phyloP scores from a whole-genome alignment of 768 basidiomycete genomes.

The Suillus americanus region DNA sequence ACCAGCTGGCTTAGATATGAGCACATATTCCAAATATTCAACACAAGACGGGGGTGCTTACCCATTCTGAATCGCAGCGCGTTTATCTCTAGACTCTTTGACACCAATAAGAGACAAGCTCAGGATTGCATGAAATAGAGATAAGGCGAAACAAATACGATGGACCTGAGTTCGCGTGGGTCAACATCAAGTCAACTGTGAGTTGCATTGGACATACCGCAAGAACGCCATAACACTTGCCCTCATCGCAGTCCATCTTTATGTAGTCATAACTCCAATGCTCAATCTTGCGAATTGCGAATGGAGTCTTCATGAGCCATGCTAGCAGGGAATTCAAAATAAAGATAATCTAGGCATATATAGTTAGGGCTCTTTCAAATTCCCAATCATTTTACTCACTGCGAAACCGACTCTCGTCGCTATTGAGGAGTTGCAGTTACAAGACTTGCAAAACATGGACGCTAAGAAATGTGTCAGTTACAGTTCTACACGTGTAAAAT shows the following conservation, averaged over 20 bases:
- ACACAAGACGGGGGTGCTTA: conserved; percentile 33
- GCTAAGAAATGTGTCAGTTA: conserved; percentile 42
- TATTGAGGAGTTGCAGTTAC: conserved; percentile 98
- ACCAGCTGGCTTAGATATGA: conserved; percentile 70
- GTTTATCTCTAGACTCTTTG: conserved; percentile 85
- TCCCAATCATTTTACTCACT: conserved; percentile 42
- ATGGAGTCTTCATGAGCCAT: conserved; percentile 93
- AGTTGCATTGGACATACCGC: conserved; percentile 58
- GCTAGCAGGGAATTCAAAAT: conserved; percentile 93
- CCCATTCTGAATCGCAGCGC: conserved; percentile 98
- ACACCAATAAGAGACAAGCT: conserved; percentile 82
- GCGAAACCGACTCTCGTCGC: conserved; percentile 96
- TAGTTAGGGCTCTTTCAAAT: neutral
- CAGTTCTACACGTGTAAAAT: conserved; percentile 11
- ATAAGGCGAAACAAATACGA: conserved; percentile 93
- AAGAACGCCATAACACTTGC: conserved; percentile 94
- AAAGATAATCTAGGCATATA: conserved; percentile 79
- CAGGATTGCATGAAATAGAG: conserved; percentile 84
- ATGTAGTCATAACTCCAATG: conserved; percentile 96
- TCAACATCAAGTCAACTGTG: conserved; percentile 7
- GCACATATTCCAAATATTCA: conserved; percentile 8
- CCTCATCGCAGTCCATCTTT: conserved; percentile 94
- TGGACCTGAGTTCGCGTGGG: conserved; percentile 59
- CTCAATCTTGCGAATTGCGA: conserved; percentile 83
- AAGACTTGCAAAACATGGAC: conserved; percentile 96